Conservation (phyloP, 371 early-diverging fungal species). For the Apophysomyces trapeziformis region DNA sequence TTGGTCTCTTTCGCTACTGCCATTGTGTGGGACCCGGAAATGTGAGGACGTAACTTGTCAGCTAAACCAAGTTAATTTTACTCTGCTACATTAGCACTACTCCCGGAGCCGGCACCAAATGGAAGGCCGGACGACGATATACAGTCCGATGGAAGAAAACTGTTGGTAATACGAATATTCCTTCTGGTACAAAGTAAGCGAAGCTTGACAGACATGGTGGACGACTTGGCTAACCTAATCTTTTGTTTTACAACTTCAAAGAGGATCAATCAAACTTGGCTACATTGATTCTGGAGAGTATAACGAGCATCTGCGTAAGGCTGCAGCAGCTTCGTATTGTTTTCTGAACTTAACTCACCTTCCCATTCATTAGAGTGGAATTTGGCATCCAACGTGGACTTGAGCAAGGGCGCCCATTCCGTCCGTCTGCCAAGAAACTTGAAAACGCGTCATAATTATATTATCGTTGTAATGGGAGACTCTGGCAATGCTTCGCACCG, state of each 20-base stretch:
- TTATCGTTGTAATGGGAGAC: slow-evolving; percentile 49
- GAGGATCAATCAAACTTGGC: slow-evolving; percentile 41
- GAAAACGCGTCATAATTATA: slow-evolving; percentile 32
- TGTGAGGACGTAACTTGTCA: slow-evolving; percentile 6
- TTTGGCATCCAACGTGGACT: slow-evolving; percentile 33
- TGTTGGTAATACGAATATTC: slow-evolving; percentile 14
- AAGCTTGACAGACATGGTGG: neutral
- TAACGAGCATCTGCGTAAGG: slow-evolving; percentile 43
- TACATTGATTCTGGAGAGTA: slow-evolving; percentile 34
- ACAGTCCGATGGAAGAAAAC: slow-evolving; percentile 27
- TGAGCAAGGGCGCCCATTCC: slow-evolving; percentile 31
- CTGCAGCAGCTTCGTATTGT: neutral
- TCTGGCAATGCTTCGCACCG: slow-evolving; percentile 50
- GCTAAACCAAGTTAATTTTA: neutral
- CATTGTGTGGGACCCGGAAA: slow-evolving; percentile 21
- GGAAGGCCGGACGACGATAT: slow-evolving; percentile 26
- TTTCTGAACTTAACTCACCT: neutral
- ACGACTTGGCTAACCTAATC: neutral
- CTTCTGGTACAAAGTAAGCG: slow-evolving; percentile 21
- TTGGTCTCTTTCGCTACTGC: slow-evolving; percentile 18
- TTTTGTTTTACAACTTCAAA: neutral
- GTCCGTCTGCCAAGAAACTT: slow-evolving; percentile 38
- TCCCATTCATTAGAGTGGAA: slow-evolving; percentile 20
- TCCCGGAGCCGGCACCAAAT: slow-evolving; percentile 21
- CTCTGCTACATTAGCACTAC: slow-evolving; percentile 3